Percentiles rank a stretch among this genome's conserved stretches.
These are phyloP conservation scores for Botrytis galanthina DNA, from an alignment of 2,329 filamentous ascomycete species.

Conservation along the genomic window DNA sequence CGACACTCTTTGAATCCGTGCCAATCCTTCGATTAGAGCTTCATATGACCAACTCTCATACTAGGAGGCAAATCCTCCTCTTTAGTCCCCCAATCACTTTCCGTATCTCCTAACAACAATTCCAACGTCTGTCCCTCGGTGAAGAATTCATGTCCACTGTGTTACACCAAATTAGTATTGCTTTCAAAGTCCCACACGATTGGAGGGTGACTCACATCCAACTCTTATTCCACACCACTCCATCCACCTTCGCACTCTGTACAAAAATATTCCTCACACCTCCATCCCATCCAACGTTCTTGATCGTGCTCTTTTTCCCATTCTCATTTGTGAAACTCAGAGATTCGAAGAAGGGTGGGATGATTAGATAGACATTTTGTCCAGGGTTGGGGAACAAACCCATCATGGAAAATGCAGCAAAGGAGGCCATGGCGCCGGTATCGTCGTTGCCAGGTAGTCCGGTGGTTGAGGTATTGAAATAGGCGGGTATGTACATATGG, in stretches of 20 bases:
- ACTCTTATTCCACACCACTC: conserved; percentile 57
- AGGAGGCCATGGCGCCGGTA: conserved; percentile 56
- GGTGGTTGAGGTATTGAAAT: conserved; percentile 56
- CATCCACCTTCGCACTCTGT: conserved; percentile 61
- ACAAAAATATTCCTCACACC: conserved; percentile 58
- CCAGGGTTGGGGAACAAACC: conserved; percentile 64
- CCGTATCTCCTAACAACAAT: conserved; percentile 55
- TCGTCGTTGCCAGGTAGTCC: conserved; percentile 71
- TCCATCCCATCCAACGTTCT: conserved; percentile 61
- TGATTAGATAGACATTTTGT: conserved; percentile 68
- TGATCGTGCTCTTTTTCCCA: conserved; percentile 57
- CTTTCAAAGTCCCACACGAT: background rate
- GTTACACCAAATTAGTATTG: background rate
- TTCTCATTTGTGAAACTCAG: conserved; percentile 58
- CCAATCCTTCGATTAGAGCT: background rate
- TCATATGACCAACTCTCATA: conserved; percentile 20
- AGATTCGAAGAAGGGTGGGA: conserved; percentile 61
- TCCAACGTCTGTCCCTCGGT: conserved; percentile 62
- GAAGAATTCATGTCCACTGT: conserved; percentile 60
- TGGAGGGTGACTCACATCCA: conserved; percentile 49
- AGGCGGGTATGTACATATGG: conserved; percentile 63
- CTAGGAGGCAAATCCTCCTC: conserved; percentile 62
- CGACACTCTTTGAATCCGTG: background rate
- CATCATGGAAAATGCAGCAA: conserved; percentile 32
- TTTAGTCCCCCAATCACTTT: conserved; percentile 63